Conservation (phyloP, 208 protist species). For the Acanthamoeba quina region DNA sequence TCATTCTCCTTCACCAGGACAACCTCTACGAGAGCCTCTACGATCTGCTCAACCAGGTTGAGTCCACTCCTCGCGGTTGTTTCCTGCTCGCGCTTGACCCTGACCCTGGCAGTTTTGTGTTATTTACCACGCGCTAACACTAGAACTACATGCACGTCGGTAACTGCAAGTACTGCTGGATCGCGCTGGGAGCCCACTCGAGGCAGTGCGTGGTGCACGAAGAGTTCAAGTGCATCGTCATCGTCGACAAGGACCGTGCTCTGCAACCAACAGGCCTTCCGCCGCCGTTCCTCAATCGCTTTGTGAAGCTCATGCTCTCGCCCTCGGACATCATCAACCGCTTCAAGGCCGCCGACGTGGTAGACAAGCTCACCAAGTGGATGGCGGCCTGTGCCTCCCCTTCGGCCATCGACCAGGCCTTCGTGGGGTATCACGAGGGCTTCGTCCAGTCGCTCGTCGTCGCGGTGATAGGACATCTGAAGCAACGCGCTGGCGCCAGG, state of each 20-base stretch:
- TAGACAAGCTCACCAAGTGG: constrained; percentile 31
- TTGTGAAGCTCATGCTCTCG: constrained; percentile 86
- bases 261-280: constrained; percentile 28
- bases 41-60: constrained; percentile 88
- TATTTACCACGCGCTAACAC: background rate
- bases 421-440: constrained; percentile 41
- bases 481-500: background rate
- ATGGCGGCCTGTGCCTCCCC: background rate
- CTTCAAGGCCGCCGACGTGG: background rate
- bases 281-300: constrained; percentile 85
- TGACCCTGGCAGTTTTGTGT: too few relatives aligned
- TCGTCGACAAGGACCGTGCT: constrained; percentile 67
- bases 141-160: constrained; percentile 84
- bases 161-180: constrained; percentile 65
- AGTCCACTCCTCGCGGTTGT: background rate
- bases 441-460: constrained; percentile 38
- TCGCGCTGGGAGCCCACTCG: constrained; percentile 80
- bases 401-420: background rate
- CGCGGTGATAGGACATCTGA: background rate
- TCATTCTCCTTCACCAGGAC: constrained; percentile 85
- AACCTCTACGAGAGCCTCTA: constrained; percentile 88
- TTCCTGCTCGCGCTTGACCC: too few relatives aligned
- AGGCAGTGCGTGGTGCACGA: constrained; percentile 81
- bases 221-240: constrained; percentile 81
- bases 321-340: background rate